Evolutionary conservation across 2,329 filamentous ascomycete genomes (phyloP), one percentile per base, ranked within the genome.

Genomic region (Beauveria medogensis): DNA sequence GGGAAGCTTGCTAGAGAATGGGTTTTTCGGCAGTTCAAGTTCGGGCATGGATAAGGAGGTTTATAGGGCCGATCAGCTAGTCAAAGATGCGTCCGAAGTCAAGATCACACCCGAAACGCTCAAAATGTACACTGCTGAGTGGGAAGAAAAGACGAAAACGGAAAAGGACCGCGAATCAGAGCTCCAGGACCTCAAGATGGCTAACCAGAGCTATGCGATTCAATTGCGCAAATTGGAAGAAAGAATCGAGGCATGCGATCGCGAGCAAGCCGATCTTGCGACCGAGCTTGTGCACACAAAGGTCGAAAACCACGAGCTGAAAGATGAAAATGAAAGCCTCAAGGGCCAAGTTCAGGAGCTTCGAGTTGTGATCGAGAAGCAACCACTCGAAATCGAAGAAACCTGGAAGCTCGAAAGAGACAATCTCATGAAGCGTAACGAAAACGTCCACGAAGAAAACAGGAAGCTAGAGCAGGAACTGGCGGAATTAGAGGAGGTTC

Each of bases 401-500:
- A 83, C 86, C 58, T 85, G 96, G 75, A 86, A 89, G 71, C 82
- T 83, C 12, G 93, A 97, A 74, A 92, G 96, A 76, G 92, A 97
- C 60, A 84, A 89, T 58, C 85, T 97, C 68, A 94, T 97, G 88
- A 87, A 91, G 73, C 85, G 92, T 63, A 97, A 97, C 71, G 84
- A 89, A 64, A 91, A 95, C 69, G 92, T 97, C 8, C 92, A 97
- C 69, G 92, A 96, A 67, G 91, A 96, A 77, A 99, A 97, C 70
- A 82, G 89, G 63, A 84, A 82, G 62, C 77, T 99, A 66, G 92
- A 97, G 74, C 93, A 96, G 71, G 90, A 94, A 69, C 83, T 96
- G 82, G 82, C 85, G 5, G 92, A 97, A 67, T 90, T 97, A 79
- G 94, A 97, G 78, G 90, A 92, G 74, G 87, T 92, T 72, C 78